Percentiles rank a stretch among this genome's conserved stretches.
Evolutionary conservation across 768 basidiomycete genomes (phyloP).

Genomic region (Baorangia bicolor): DNA sequence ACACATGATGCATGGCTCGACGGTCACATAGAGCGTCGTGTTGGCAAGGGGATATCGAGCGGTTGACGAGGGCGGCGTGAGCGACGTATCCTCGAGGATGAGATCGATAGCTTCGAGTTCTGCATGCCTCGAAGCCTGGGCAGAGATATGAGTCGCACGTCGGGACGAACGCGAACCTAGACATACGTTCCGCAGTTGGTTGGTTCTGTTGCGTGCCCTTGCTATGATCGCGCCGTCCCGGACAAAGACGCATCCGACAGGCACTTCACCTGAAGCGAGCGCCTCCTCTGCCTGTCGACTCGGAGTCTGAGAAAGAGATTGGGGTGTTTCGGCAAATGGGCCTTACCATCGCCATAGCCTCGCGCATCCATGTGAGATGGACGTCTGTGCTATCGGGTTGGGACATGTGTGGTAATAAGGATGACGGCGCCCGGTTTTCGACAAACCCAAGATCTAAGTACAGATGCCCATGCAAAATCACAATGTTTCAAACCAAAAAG

Average conservation of each 20-base stretch:
- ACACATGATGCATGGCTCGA: conserved; percentile 99
- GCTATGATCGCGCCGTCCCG: conserved; percentile 77
- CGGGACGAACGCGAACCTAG: background rate
- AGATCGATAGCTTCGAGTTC: conserved; percentile 95
- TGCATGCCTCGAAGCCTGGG: conserved; percentile 88
- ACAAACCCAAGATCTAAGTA: too few species aligned
- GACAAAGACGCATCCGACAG: conserved; percentile 96
- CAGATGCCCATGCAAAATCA: too few species aligned
- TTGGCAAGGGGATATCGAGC: conserved; percentile 62
- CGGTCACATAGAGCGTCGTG: conserved; percentile 94
- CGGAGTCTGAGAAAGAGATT: conserved; percentile 9
- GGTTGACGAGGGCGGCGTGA: conserved; percentile 47
- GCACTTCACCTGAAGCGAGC: conserved; percentile 80
- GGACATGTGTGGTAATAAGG: background rate
- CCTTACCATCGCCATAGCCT: conserved; percentile 79
- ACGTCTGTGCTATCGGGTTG: conserved; percentile 9
- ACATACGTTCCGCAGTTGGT: conserved; percentile 86
- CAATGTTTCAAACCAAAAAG: too few species aligned
- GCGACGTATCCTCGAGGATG: conserved; percentile 62
- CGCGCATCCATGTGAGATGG: conserved; percentile 73
- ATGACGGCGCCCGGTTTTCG: background rate
- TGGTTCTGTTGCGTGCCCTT: conserved; percentile 88
- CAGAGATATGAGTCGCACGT: background rate
- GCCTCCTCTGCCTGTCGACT: conserved; percentile 84
- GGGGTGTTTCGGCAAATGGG: background rate